Conservation (phyloP, 805 yeast genomes). For the Zygoascus tannicola region DNA sequence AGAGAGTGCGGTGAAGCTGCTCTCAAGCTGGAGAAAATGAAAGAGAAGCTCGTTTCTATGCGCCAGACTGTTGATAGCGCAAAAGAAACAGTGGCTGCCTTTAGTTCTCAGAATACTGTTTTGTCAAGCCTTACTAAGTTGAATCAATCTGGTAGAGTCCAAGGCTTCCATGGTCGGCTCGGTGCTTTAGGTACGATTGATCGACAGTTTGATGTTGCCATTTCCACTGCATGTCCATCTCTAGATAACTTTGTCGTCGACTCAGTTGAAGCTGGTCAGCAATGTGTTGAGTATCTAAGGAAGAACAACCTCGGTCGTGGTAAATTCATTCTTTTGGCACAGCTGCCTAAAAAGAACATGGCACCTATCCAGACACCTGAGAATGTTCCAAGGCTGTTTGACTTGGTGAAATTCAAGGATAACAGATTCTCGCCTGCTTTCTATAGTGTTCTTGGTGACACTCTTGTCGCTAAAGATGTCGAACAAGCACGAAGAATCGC, state of each 20-base stretch:
- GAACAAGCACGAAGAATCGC: constrained; percentile 83
- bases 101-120: constrained; percentile 65
- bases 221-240: constrained; percentile 89
- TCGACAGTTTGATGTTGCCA: constrained; percentile 80
- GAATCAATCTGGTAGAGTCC: constrained; percentile 69
- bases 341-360: constrained; percentile 56
- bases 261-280: constrained; percentile 57
- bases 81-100: constrained; percentile 42
- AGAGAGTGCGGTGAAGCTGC: constrained; percentile 45
- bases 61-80: constrained; percentile 66
- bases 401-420: constrained; percentile 61
- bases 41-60: constrained; percentile 40
- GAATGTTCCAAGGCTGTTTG: constrained; percentile 73
- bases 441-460: constrained; percentile 76
- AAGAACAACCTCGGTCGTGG: constrained; percentile 83
- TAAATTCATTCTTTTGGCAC: constrained; percentile 69
- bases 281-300: constrained; percentile 73
- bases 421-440: constrained; percentile 75
- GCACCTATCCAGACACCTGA: constrained; percentile 59
- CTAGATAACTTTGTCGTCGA: constrained; percentile 92
- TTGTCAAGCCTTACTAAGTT: constrained; percentile 57
- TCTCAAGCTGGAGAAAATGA: constrained; percentile 43
- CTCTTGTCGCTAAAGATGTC: constrained; percentile 73
- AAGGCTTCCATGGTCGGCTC: constrained; percentile 80
- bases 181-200: constrained; percentile 93